Evolutionary conservation across 2,329 filamentous ascomycete genomes (phyloP).

Genomic region (Aspergillus sp.): DNA sequence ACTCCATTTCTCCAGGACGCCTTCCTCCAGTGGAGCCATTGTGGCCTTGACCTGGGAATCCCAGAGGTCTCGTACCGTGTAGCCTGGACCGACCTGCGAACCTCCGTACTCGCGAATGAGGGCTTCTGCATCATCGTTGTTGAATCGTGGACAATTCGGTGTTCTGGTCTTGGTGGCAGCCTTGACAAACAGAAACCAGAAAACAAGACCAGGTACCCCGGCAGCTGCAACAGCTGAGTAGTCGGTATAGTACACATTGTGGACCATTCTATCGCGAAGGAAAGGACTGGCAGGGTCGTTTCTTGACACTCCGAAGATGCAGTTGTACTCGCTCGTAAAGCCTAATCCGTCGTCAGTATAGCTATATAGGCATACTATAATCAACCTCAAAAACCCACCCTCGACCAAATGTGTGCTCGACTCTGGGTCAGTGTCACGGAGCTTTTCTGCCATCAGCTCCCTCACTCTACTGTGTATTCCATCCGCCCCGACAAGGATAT

Average conservation of each 20-base stretch:
- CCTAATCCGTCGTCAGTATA: neutral
- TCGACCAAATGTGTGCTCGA: neutral
- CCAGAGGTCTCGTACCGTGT: slow-evolving; percentile 4
- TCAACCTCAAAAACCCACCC: neutral
- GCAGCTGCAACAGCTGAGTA: neutral
- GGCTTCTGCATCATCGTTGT: neutral
- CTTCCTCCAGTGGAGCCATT: slow-evolving; percentile 3
- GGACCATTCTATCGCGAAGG: neutral
- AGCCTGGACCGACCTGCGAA: neutral
- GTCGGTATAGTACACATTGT: neutral
- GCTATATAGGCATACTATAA: neutral
- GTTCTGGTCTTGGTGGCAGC: neutral
- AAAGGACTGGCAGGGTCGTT: neutral
- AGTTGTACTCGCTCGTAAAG: slow-evolving; percentile 6
- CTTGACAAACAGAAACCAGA: slow-evolving; percentile 8
- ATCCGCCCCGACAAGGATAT: slow-evolving; percentile 1
- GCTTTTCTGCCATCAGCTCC: neutral
- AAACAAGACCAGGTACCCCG: neutral
- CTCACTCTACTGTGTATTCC: neutral
- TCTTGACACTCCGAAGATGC: neutral
- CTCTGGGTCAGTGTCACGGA: neutral
- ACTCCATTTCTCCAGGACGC: neutral
- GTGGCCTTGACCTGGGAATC: neutral
- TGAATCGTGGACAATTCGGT: slow-evolving; percentile 1
- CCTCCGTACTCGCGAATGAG: neutral